A percentile compares a stretch with the other conserved stretches of the same genome.
Conservation (phyloP, 139 green algal species). For the Choricystis sp. region DNA sequence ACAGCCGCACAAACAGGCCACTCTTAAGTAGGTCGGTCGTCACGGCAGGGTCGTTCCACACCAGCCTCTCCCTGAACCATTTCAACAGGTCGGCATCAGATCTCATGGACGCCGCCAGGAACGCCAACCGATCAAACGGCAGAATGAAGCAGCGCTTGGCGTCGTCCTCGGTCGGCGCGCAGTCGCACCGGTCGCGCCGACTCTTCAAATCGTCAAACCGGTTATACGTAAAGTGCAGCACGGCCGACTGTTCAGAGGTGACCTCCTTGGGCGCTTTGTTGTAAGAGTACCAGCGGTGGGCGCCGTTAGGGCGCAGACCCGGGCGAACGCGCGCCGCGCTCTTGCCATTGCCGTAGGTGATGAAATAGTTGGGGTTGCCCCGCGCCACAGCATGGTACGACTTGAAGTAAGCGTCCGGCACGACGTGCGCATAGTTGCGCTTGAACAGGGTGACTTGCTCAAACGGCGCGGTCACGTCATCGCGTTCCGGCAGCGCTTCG, state of each 20-base stretch:
- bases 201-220: conserved; percentile 40
- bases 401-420: conserved; percentile 49
- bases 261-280: conserved; percentile 32
- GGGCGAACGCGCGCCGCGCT: conserved; percentile 38
- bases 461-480: conserved; percentile 47
- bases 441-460: conserved; percentile 69
- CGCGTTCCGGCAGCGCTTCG: conserved; percentile 39
- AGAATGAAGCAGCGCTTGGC: conserved; percentile 74
- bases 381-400: conserved; percentile 34
- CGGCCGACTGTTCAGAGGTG: conserved; percentile 39
- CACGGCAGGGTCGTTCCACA: conserved; percentile 37
- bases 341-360: conserved; percentile 66
- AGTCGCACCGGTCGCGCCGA: conserved; percentile 59
- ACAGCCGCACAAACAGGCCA: conserved; percentile 47
- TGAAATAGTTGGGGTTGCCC: conserved; percentile 74
- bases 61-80: conserved; percentile 44
- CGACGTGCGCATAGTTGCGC: conserved; percentile 56
- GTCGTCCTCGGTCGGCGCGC: conserved; percentile 56
- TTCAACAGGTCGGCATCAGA: conserved; percentile 39
- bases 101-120: conserved; percentile 47
- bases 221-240: conserved; percentile 71
- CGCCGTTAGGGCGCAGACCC: conserved; percentile 55
- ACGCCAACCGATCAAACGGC: conserved; percentile 64
- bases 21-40: conserved; percentile 41
- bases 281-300: conserved; percentile 64